A percentile compares a stretch with the other conserved stretches of the same genome.
Conservation (phyloP, 305 asterid species). For the Striga hermonthica region DNA sequence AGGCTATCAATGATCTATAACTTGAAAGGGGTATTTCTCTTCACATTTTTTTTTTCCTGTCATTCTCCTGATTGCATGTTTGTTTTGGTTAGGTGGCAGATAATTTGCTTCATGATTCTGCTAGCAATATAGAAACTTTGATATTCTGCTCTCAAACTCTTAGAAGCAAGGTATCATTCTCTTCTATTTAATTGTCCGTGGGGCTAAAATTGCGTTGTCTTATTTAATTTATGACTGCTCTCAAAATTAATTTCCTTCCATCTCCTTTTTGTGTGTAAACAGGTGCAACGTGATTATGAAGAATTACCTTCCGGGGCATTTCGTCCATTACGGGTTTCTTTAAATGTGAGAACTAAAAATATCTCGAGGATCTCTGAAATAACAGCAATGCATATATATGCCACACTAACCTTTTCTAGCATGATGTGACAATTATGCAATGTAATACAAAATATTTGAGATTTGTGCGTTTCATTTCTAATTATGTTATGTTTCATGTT, state of each 20-base stretch:
- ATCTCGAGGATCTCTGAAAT: slow-evolving; percentile 23
- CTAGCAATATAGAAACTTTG: slow-evolving; percentile 89
- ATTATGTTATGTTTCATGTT: slow-evolving; percentile 23
- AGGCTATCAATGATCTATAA: not conserved
- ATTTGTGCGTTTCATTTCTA: slow-evolving; percentile 17
- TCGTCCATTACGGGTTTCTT: slow-evolving; percentile 77
- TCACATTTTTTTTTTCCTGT: slow-evolving; percentile 5
- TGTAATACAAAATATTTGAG: not conserved
- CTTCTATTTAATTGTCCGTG: not conserved
- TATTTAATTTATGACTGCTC: slow-evolving; percentile 10
- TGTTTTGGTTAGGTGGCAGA: slow-evolving; percentile 79
- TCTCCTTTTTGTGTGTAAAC: slow-evolving; percentile 32
- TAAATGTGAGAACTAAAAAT: slow-evolving; percentile 61
- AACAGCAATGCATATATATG: not conserved
- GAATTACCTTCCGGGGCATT: slow-evolving; percentile 97
- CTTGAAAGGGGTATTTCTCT: not conserved
- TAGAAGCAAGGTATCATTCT: slow-evolving; percentile 81
- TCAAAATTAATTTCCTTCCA: slow-evolving; percentile 14
- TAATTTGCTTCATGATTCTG: slow-evolving; percentile 87
- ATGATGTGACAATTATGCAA: not conserved
- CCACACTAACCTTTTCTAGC: slow-evolving; percentile 14
- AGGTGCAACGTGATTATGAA: slow-evolving; percentile 99
- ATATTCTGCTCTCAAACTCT: slow-evolving; percentile 98
- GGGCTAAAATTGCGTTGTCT: slow-evolving; percentile 7
- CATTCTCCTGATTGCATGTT: slow-evolving; percentile 24